A percentile compares a stretch with the other conserved stretches of the same genome.
Conservation (phyloP, 352 stramenopile species). For the Pythium sukuiense region DNA sequence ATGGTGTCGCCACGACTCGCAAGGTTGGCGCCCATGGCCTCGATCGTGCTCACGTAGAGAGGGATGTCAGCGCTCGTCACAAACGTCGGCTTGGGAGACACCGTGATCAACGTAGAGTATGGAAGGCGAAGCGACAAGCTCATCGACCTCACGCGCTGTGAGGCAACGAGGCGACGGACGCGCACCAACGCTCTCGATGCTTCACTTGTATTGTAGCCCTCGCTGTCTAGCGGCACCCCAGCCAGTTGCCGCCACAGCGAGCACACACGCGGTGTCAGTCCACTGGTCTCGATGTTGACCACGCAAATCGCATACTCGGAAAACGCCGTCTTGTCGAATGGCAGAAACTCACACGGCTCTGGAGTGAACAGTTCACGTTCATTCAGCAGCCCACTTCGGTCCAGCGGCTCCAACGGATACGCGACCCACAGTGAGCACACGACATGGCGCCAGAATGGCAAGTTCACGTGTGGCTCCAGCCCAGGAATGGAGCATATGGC, state of each 20-base stretch:
- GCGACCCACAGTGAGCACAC: not conserved
- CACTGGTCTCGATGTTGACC: not conserved
- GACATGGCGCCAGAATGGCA: not conserved
- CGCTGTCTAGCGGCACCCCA: not conserved
- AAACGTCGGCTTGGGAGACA: too few relatives aligned
- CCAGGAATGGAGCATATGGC: not conserved
- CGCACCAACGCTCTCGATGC: not conserved
- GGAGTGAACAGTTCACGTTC: not conserved
- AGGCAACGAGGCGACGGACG: not conserved
- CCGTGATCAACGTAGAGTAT: not conserved
- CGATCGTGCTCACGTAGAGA: not conserved
- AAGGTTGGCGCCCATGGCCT: not conserved
- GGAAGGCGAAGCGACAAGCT: not conserved
- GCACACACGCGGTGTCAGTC: not conserved
- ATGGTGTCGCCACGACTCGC: too few relatives aligned
- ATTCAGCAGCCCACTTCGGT: not conserved
- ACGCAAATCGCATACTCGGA: not conserved
- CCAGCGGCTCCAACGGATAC: not conserved
- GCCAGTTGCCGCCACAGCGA: not conserved
- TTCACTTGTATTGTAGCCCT: not conserved
- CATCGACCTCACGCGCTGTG: not conserved
- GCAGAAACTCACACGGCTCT: not conserved
- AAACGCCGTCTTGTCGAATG: not conserved
- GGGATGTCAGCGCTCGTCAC: not conserved
- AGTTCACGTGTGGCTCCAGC: not conserved